phyloP scores from a whole-genome alignment of 2,329 filamentous ascomycete species.

The Penicillium digitatum region DNA sequence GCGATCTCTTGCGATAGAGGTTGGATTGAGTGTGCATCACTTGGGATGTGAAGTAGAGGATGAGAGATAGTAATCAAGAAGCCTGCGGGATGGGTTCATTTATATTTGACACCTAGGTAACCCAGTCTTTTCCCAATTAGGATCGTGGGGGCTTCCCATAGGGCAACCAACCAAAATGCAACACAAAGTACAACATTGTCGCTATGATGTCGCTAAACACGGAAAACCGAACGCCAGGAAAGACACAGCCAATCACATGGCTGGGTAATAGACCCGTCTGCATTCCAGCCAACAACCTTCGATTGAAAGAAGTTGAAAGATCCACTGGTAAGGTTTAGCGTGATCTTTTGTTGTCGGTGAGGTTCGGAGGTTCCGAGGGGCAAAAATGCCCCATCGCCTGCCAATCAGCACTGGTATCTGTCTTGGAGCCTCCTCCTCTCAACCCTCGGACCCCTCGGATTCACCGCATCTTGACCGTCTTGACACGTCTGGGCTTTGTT shows the following conservation, averaged over 20 bases:
- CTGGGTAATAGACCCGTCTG: conserved; percentile 2
- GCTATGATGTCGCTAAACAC: conserved; percentile 6
- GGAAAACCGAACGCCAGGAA: background rate
- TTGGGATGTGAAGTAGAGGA: conserved; percentile 1
- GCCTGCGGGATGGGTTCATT: conserved; percentile 11
- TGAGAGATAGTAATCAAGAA: background rate
- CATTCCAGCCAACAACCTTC: conserved; percentile 9
- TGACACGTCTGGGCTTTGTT: conserved; percentile 5
- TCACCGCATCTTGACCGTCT: conserved; percentile 16
- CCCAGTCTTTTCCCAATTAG: background rate
- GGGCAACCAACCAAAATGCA: conserved; percentile 23
- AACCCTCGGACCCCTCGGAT: conserved; percentile 16
- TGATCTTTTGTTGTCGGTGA: conserved; percentile 18
- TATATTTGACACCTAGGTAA: conserved; percentile 9
- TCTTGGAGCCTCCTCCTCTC: conserved; percentile 20
- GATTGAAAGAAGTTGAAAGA: background rate
- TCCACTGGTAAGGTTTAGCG: conserved; percentile 29
- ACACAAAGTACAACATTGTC: background rate
- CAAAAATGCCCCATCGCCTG: background rate
- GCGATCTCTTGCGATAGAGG: conserved; percentile 14
- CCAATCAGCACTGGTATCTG: conserved; percentile 18
- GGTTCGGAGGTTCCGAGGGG: conserved; percentile 1
- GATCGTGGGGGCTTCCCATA: conserved; percentile 13
- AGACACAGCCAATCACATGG: conserved; percentile 9
- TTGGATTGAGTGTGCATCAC: conserved; percentile 18